These are phyloP conservation scores for Trametes gibbosa DNA, from an alignment of 768 basidiomycete species.

Conservation along the genomic window DNA sequence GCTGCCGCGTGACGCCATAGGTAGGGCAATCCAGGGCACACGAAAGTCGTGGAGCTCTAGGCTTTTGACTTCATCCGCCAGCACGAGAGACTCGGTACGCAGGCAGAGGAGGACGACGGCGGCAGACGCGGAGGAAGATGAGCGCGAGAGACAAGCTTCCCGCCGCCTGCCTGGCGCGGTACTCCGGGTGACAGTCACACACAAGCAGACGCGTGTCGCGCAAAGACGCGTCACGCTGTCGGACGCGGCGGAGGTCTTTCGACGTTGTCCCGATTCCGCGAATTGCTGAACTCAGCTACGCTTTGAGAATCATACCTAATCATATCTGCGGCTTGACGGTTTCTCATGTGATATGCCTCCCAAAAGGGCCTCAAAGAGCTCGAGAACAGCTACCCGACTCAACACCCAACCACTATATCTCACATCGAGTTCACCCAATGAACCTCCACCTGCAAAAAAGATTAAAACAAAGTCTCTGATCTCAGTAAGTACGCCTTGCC, in stretches of 20 bases:
- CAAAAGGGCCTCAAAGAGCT: neutral
- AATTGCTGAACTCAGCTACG: too few species aligned
- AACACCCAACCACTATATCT: neutral
- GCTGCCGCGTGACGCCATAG: neutral
- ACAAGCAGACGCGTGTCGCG: neutral
- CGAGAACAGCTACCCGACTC: neutral
- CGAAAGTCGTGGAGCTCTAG: neutral
- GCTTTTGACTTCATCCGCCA: too few species aligned
- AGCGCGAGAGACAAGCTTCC: too few species aligned
- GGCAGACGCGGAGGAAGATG: too few species aligned
- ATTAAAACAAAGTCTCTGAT: slow-evolving; percentile 21
- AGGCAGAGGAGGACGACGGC: too few species aligned
- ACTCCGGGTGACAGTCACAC: neutral
- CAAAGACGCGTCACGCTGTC: neutral
- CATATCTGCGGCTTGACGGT: too few species aligned
- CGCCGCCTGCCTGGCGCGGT: too few species aligned
- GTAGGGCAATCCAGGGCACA: neutral
- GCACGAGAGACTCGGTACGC: too few species aligned
- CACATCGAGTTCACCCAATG: neutral
- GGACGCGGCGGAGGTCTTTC: too few species aligned
- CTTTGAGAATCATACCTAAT: too few species aligned
- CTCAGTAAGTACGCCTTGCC: slow-evolving; percentile 21
- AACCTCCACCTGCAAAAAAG: slow-evolving; percentile 25
- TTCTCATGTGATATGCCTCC: slow-evolving; percentile 10
- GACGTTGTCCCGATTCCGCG: too few species aligned